phyloP scores from a whole-genome alignment of 345 rosid species.

The Corchorus olitorius region DNA sequence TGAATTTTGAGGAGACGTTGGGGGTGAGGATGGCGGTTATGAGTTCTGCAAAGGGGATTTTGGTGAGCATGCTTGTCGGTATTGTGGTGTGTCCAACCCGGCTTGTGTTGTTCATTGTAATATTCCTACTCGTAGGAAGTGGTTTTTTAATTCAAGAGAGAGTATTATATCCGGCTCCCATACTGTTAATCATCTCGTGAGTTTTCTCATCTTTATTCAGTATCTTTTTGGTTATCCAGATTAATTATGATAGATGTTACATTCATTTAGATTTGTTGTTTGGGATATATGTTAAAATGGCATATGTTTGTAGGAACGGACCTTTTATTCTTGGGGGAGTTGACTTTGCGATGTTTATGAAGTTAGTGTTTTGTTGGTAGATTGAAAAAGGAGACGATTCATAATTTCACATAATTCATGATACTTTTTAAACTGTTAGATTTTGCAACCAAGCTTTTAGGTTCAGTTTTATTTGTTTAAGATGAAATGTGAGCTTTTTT shows the following conservation, averaged over 20 bases:
- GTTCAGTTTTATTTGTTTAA: neutral
- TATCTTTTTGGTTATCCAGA: neutral
- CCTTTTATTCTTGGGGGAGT: neutral
- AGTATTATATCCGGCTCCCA: conserved; percentile 99
- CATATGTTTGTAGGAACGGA: neutral
- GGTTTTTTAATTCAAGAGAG: conserved; percentile 99
- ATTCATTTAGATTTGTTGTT: neutral
- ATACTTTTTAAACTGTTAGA: neutral
- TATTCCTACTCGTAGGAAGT: conserved; percentile 94
- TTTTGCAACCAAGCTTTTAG: neutral
- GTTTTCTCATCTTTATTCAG: conserved; percentile 27
- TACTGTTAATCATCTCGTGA: conserved; percentile 95
- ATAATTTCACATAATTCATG: neutral
- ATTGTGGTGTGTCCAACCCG: conserved; percentile 97
- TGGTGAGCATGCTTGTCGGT: conserved; percentile 91
- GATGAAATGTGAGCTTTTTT: neutral
- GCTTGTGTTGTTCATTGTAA: conserved; percentile 97
- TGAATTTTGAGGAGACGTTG: conserved; percentile 91
- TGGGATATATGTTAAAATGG: neutral
- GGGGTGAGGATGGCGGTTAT: conserved; percentile 72
- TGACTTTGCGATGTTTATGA: neutral
- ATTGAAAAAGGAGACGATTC: neutral
- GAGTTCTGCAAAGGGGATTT: conserved; percentile 82
- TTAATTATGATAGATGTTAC: neutral
- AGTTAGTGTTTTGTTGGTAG: neutral